Percentiles rank a stretch among this genome's conserved stretches.
These are phyloP conservation scores for Cenococcum geophilum DNA, from an alignment of 495 filamentous ascomycete genomes.

Conservation along the genomic window DNA sequence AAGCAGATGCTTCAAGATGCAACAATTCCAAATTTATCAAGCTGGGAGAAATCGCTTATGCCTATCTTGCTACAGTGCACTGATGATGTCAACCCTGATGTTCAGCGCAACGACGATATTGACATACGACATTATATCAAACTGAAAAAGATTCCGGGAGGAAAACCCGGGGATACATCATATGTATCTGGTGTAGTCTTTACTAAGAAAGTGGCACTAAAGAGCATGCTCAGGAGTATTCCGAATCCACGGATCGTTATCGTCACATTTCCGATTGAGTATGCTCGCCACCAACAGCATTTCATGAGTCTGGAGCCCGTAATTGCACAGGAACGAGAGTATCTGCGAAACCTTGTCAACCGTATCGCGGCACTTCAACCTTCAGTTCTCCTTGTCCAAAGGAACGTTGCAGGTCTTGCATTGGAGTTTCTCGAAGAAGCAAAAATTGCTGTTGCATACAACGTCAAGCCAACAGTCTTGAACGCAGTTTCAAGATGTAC, in stretches of 20 bases:
- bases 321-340: slow-evolving; percentile 94
- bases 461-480: slow-evolving; percentile 92
- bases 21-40: slow-evolving; percentile 59
- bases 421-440: slow-evolving; percentile 80
- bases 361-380: slow-evolving; percentile 83
- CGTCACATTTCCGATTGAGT: slow-evolving; percentile 92
- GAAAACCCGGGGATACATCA: slow-evolving; percentile 79
- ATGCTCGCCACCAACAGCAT: slow-evolving; percentile 87
- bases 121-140: slow-evolving; percentile 99
- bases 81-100: slow-evolving; percentile 89
- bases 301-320: slow-evolving; percentile 98
- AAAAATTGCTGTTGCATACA: slow-evolving; percentile 85
- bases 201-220: slow-evolving; percentile 91
- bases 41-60: slow-evolving; percentile 87
- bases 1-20: slow-evolving; percentile 75
- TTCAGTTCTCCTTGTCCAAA: slow-evolving; percentile 78
- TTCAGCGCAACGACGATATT: slow-evolving; percentile 84
- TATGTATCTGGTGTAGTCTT: slow-evolving; percentile 97
- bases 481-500: slow-evolving; percentile 90
- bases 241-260: slow-evolving; percentile 80
- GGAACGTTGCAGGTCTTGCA: slow-evolving; percentile 84
- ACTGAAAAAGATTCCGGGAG: slow-evolving; percentile 90
- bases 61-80: slow-evolving; percentile 89
- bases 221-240: slow-evolving; percentile 89
- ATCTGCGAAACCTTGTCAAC: slow-evolving; percentile 83